phyloP scores from a whole-genome alignment of 2,329 filamentous ascomycete genomes.

The Pseudopyricularia cyperi region DNA sequence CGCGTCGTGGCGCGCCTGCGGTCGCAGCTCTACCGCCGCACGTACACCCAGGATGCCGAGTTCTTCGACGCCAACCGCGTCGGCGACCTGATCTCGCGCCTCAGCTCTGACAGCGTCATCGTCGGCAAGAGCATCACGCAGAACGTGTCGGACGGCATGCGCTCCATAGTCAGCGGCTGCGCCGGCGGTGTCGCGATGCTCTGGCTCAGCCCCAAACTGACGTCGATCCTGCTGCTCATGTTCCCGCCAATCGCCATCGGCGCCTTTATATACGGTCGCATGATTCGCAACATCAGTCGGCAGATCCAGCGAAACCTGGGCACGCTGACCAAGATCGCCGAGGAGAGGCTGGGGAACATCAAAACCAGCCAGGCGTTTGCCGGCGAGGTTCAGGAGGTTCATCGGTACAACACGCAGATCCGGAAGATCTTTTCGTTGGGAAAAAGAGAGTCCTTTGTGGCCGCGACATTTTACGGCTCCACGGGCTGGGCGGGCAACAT shows the following conservation, averaged over 20 bases:
- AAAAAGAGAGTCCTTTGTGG: constrained; percentile 73
- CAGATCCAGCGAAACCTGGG: constrained; percentile 91
- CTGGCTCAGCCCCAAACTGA: constrained; percentile 87
- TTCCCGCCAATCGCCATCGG: constrained; percentile 84
- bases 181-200: constrained; percentile 89
- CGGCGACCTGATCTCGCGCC: constrained; percentile 86
- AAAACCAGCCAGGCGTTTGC: constrained; percentile 94
- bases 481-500: constrained; percentile 93
- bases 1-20: constrained; percentile 82
- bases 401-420: constrained; percentile 84
- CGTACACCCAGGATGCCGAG: constrained; percentile 93
- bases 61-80: constrained; percentile 98
- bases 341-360: constrained; percentile 94
- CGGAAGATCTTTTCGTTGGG: constrained; percentile 86
- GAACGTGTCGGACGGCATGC: constrained; percentile 90
- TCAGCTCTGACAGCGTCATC: constrained; percentile 93
- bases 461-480: constrained; percentile 75
- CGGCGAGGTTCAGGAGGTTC: constrained; percentile 80
- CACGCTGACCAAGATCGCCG: constrained; percentile 88
- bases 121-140: constrained; percentile 98
- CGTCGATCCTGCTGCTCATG: constrained; percentile 72
- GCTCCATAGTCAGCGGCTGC: constrained; percentile 76
- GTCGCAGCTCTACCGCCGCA: constrained; percentile 79
- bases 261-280: constrained; percentile 82
- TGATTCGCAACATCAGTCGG: constrained; percentile 78